These are phyloP conservation scores for Trichoderma aggressivum DNA, from an alignment of 2,329 filamentous ascomycete species.

Conservation along the genomic window DNA sequence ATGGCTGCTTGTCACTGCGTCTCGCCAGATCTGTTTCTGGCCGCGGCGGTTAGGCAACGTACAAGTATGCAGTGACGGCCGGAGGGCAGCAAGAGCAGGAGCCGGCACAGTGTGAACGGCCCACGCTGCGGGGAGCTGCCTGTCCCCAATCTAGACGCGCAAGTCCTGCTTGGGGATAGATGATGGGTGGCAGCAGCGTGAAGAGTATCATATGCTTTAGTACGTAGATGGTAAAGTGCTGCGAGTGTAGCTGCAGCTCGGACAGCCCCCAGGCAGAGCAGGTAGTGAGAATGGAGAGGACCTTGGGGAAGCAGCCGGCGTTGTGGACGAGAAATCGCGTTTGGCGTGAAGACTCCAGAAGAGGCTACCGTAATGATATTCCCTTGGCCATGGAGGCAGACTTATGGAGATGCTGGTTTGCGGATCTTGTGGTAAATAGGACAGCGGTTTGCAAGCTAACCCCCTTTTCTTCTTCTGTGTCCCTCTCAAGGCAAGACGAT, in stretches of 20 bases:
- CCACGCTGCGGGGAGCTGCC: slow-evolving; percentile 18
- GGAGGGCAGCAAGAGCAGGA: slow-evolving; percentile 1
- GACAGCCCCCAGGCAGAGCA: not conserved
- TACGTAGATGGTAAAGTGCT: slow-evolving; percentile 8
- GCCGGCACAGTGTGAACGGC: slow-evolving; percentile 1
- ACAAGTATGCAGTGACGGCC: slow-evolving; percentile 2
- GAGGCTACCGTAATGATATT: slow-evolving; percentile 1
- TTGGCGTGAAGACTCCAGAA: slow-evolving; percentile 3
- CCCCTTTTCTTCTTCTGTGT: slow-evolving; percentile 5
- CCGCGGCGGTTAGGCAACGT: not conserved
- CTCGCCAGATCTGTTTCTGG: slow-evolving; percentile 8
- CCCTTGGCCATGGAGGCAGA: slow-evolving; percentile 2
- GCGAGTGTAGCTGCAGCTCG: slow-evolving; percentile 7
- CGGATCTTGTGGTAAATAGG: not conserved
- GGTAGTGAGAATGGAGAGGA: not conserved
- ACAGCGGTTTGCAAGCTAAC: not conserved
- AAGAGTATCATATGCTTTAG: slow-evolving; percentile 13
- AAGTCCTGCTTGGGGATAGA: slow-evolving; percentile 1
- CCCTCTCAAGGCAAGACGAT: not conserved
- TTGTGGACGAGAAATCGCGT: not conserved
- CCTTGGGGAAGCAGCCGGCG: not conserved
- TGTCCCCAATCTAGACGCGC: slow-evolving; percentile 16
- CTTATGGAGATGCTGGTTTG: not conserved
- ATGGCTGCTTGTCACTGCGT: not conserved
- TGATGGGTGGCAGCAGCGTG: slow-evolving; percentile 12